Percentiles rank a stretch among this genome's conserved stretches.
Conservation (phyloP, 2,329 filamentous ascomycete genomes). For the Claviceps quebecensis region DNA sequence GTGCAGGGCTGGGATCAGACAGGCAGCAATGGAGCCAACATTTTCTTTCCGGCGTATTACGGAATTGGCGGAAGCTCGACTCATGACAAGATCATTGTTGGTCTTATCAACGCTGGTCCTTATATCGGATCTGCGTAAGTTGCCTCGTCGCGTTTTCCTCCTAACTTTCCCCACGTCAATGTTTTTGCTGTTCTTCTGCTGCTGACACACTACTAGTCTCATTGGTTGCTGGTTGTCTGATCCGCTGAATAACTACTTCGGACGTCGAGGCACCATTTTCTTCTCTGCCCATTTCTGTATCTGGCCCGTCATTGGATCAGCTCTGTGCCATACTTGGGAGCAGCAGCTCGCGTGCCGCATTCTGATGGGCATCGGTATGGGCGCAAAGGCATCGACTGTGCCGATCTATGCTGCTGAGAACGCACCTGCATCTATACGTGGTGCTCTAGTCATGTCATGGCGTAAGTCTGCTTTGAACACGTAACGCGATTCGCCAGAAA, state of each 20-base stretch:
- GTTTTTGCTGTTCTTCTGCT: not conserved
- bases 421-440: slow-evolving; percentile 53
- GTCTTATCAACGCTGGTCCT: slow-evolving; percentile 17
- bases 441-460: slow-evolving; percentile 73
- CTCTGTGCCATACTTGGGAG: slow-evolving; percentile 50
- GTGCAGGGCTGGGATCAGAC: slow-evolving; percentile 52
- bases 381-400: slow-evolving; percentile 43
- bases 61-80: slow-evolving; percentile 21
- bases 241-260: slow-evolving; percentile 47
- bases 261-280: slow-evolving; percentile 52
- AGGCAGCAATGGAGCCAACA: slow-evolving; percentile 43
- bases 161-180: not conserved
- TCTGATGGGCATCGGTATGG: slow-evolving; percentile 54
- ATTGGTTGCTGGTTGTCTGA: slow-evolving; percentile 47
- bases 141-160: no score
- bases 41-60: slow-evolving; percentile 38
- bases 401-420: slow-evolving; percentile 68
- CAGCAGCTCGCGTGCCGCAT: slow-evolving; percentile 52
- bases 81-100: slow-evolving; percentile 25
- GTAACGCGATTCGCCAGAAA: slow-evolving; percentile 17
- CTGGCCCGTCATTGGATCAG: slow-evolving; percentile 41
- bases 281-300: slow-evolving; percentile 36
- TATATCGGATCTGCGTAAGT: slow-evolving; percentile 39
- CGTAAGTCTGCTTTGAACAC: slow-evolving; percentile 38
- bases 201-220: slow-evolving; percentile 12